Evolutionary conservation across 495 filamentous ascomycete species (phyloP), one percentile per base, ranked within the genome.

Genomic region (Penicillium robsamsonii): DNA sequence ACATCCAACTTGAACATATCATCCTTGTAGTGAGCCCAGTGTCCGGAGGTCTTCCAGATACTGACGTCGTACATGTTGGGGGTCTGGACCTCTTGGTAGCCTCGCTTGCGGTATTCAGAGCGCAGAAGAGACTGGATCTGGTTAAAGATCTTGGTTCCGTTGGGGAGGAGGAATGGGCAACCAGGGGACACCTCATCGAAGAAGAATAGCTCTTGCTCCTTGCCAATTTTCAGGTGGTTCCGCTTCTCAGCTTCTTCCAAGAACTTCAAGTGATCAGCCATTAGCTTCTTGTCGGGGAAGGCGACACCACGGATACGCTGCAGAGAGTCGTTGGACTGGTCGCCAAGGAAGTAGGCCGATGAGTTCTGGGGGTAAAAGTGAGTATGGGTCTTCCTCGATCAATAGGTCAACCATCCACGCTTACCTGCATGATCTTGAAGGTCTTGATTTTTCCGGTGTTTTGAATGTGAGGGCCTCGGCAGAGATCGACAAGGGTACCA

Each of bases 301-400:
- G 91, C 95, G 46, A 98, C 86, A 63, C 93, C 95, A 66, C 96
- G 94, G 51, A 98, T 93, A 56, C 94, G 88, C 70, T 97, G 95
- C 29, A 98, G 77, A 8, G 91, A 94, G 66, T 97, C 94, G 66
- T 97, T 95, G 63, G 82, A 82, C 57, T 91, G 85, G 70, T 96
- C 91, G 31, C 95, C 95, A 13, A 97, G 85, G 82, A 95, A 98
- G 69, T 97, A 97, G 15, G 92, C 95, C 5, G 95, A 90, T 2
- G 91, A 96, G 75, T 97, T 95, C 85, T 90, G 67, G 48, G 40
- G 47, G 6, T 38, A 27, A 27, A 17, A n/a, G 17, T 70, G 44
- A 69, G 31, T 49, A 43, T 22, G 3, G 9, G 25, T 17, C 15
- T 8, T 25, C 8, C 22, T 25, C 17, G 2, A 4, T 5, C 18